Evolutionary conservation across 2,329 filamentous ascomycete genomes (phyloP), one percentile per base, ranked within the genome.

Genomic region (Hypoxylon sp.): DNA sequence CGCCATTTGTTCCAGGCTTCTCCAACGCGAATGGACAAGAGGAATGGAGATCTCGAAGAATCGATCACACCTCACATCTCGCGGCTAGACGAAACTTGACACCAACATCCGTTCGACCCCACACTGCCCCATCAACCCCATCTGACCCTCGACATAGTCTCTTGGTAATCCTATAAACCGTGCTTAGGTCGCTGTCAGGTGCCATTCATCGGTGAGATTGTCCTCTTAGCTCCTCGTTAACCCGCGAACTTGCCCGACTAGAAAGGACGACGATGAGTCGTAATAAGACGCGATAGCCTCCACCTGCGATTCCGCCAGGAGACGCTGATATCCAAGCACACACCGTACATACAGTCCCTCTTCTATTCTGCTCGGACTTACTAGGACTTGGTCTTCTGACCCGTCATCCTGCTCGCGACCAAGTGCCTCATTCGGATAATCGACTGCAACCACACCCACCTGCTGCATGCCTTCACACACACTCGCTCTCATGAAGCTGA

Each of bases 281-380:
- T 31, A 43, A 52, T 52, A 52, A 52, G 48, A 23, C 52, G 52
- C 52, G 21, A 57, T 57, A 29, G 48, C 35, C 33, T 51, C 41
- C 35, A 51, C 48, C 42, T 51, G 24, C 23, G 8, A 45, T 49
- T 35, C 38, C 23, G 23, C 48, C 38, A 17, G 45, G 26, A 43
- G 51, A 38, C 33, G 51, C 51, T 48, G 51, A 49, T 37, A 17
- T 7, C 17, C n/a, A 20, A 15, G 11, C 27, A 6, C 37, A 43
- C 33, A 6, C 20, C 10, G 41, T 20, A 21, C 15, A 3, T 17
- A 15, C 40, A 42, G 20, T 26, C n/a, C 10, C 38, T 42, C 26
- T 23, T 11, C 15, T 26, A 42, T 24, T 26, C 4, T 26, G 11
- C 23, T 26, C 38, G 17, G 26, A 10, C 21, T 8, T 17, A 27